These are phyloP conservation scores for Fusarium papillatum DNA, from an alignment of 2,329 filamentous ascomycete species.

Conservation along the genomic window DNA sequence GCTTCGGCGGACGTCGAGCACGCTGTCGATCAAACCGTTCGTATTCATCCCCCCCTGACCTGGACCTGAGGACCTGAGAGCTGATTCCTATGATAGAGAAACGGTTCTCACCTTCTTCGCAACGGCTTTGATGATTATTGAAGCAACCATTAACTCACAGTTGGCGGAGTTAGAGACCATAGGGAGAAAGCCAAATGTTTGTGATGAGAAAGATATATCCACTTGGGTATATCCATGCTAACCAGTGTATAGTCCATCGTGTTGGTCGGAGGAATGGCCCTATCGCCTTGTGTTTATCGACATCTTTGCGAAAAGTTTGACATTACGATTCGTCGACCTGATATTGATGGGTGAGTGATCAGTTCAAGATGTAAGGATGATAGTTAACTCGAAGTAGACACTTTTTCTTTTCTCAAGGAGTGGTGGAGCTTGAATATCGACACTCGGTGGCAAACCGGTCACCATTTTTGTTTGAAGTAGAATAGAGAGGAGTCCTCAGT, in stretches of 20 bases:
- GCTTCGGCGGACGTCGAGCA: neutral
- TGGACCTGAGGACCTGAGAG: neutral
- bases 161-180: neutral
- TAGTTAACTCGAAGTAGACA: neutral
- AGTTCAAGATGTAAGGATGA: neutral
- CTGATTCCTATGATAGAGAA: neutral
- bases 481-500: neutral
- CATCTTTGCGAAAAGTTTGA: neutral
- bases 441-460: neutral
- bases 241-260: neutral
- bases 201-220: neutral
- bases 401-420: neutral
- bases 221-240: neutral
- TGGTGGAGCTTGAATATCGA: neutral
- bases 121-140: neutral
- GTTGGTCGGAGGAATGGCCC: neutral
- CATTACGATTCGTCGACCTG: neutral
- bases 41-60: neutral
- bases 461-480: neutral
- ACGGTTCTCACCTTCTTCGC: neutral
- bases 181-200: neutral
- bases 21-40: neutral
- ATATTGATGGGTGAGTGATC: neutral
- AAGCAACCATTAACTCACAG: neutral
- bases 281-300: neutral